Conservation (phyloP, 139 green algal species). For the Chlamydomonas sphaeroides region DNA sequence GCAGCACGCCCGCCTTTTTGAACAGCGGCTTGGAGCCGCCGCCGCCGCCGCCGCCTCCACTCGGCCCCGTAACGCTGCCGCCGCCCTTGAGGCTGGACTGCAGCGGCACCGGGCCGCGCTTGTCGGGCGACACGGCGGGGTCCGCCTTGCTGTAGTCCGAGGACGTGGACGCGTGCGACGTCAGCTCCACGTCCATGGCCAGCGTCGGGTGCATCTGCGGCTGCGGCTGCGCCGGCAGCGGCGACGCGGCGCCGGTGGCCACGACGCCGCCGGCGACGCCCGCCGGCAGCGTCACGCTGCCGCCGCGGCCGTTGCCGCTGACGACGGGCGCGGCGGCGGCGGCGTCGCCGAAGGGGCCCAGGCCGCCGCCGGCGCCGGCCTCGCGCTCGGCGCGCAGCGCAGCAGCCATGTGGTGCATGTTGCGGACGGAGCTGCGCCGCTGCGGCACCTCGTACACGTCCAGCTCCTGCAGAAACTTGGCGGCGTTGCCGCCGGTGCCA, state of each 20-base stretch:
- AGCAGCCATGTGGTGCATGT: background rate
- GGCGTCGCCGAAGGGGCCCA: background rate
- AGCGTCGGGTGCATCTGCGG: background rate
- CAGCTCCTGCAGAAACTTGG: slow-evolving; percentile 41
- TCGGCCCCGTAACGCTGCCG: no score
- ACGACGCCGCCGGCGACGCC: no score
- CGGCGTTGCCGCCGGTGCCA: background rate
- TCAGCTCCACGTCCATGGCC: background rate
- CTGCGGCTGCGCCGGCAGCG: no score
- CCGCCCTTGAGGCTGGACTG: background rate
- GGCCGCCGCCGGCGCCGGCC: background rate
- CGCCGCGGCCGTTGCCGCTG: no score
- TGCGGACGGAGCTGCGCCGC: slow-evolving; percentile 11
- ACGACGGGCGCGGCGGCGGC: no score
- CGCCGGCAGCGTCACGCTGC: no score
- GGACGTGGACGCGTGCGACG: slow-evolving; percentile 14
- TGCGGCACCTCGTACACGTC: slow-evolving; percentile 38
- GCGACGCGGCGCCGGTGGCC: background rate
- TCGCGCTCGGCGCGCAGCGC: background rate
- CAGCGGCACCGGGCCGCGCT: background rate
- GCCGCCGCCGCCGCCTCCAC: background rate
- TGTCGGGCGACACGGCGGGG: background rate
- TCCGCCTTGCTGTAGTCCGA: slow-evolving; percentile 35
- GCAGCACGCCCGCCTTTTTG: background rate
- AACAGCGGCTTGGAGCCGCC: slow-evolving; percentile 18